phyloP scores from a whole-genome alignment of 345 rosid species.

The Camelina sativa region DNA sequence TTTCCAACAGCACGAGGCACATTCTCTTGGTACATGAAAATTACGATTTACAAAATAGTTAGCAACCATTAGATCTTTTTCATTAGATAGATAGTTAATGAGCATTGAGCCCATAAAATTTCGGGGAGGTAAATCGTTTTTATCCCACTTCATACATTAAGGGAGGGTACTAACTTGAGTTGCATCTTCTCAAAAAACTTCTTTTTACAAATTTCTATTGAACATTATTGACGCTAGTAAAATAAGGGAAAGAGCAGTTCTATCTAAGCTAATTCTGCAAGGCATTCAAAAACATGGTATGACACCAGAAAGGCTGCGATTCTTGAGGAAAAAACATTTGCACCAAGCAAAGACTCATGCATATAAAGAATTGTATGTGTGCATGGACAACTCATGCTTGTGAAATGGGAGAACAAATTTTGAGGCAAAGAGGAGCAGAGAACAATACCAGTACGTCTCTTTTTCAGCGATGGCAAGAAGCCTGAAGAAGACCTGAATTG shows the following conservation, averaged over 20 bases:
- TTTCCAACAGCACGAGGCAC: constrained; percentile 84
- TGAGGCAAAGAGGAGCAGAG: constrained; percentile 41
- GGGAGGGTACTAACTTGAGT: constrained; percentile 15
- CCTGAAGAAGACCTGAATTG: constrained; percentile 69
- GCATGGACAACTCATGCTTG: constrained; percentile 25
- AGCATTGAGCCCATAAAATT: constrained; percentile 10
- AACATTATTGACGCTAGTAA: constrained; percentile 3
- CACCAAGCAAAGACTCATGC: constrained; percentile 33
- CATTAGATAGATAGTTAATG: constrained; percentile 10
- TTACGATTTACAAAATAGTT: constrained; percentile 40
- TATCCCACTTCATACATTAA: constrained; percentile 14
- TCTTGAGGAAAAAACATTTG: neutral
- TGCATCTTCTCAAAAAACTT: constrained; percentile 5
- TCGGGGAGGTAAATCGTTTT: neutral
- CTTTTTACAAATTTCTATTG: neutral
- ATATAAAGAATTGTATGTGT: constrained; percentile 22
- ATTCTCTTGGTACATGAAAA: constrained; percentile 54
- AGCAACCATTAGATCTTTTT: constrained; percentile 29
- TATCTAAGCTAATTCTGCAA: constrained; percentile 21
- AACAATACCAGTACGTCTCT: constrained; percentile 64
- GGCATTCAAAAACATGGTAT: constrained; percentile 6
- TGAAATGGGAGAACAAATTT: constrained; percentile 24
- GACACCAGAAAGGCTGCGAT: constrained; percentile 24
- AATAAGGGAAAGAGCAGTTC: constrained; percentile 2
- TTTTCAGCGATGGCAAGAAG: constrained; percentile 65